Conservation (phyloP, 805 yeast genomes). For the Candida endomychidarum region DNA sequence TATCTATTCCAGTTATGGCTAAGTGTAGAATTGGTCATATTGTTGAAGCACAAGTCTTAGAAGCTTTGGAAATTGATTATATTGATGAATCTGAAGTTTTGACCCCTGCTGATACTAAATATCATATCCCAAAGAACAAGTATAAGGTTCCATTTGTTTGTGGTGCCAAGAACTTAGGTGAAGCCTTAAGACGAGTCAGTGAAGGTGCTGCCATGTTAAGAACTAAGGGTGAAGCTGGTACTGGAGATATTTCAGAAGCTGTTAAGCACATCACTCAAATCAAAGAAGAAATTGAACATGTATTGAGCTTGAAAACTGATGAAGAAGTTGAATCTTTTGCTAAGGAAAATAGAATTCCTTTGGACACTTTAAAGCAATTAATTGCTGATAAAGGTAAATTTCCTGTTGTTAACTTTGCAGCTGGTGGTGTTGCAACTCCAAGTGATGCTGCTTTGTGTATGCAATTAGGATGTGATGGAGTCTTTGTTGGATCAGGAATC, state of each 20-base stretch:
- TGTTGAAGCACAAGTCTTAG: constrained; percentile 78
- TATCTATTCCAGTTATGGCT: constrained; percentile 79
- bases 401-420: constrained; percentile 84
- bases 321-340: constrained; percentile 54
- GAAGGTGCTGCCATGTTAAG: constrained; percentile 90
- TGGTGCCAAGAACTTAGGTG: constrained; percentile 80
- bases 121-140: constrained; percentile 60
- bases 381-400: constrained; percentile 56
- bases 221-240: constrained; percentile 88
- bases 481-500: constrained; percentile 58
- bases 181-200: constrained; percentile 71
- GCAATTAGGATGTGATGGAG: constrained; percentile 37
- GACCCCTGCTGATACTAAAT: constrained; percentile 72
- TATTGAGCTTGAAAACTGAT: constrained; percentile 38
- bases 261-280: constrained; percentile 70
- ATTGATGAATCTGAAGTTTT: constrained; percentile 84
- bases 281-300: constrained; percentile 52
- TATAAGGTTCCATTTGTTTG: constrained; percentile 79
- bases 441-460: constrained; percentile 84
- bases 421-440: constrained; percentile 88
- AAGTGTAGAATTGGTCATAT: constrained; percentile 81
- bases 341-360: constrained; percentile 57
- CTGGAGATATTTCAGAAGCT: constrained; percentile 84
- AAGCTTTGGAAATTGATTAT: constrained; percentile 71
- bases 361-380: constrained; percentile 48